Conservation (phyloP, 2,329 filamentous ascomycete genomes). For the Trichophyton simii region DNA sequence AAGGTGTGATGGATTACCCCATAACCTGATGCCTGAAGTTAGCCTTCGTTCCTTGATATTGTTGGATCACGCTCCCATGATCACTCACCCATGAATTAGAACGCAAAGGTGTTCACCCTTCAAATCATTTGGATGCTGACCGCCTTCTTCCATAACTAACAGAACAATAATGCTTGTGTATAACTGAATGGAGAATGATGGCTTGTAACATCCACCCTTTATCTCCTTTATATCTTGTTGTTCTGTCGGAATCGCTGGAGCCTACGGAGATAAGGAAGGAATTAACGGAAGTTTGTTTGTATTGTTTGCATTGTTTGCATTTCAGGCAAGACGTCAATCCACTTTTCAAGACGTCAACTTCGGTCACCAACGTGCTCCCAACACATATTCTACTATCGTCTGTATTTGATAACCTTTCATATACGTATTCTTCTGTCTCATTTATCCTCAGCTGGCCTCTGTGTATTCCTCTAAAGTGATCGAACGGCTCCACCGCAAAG, state of each 20-base stretch:
- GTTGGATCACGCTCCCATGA: neutral
- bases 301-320: neutral
- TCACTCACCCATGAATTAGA: constrained; percentile 47
- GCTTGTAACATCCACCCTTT: neutral
- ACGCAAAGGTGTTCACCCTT: constrained; percentile 45
- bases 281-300: neutral
- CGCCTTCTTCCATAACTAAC: neutral
- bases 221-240: neutral
- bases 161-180: neutral
- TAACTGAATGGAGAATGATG: neutral
- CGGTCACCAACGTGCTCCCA: neutral
- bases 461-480: too few relatives aligned
- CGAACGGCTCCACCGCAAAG: neutral
- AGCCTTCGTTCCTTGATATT: neutral
- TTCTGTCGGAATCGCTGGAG: neutral
- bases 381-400: neutral
- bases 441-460: neutral
- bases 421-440: neutral
- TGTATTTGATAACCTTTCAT: neutral
- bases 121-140: neutral
- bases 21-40: constrained; percentile 35
- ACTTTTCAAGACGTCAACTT: neutral
- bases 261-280: neutral
- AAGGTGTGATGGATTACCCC: constrained; percentile 50
- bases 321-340: neutral